These are phyloP conservation scores for Collybia sp. DNA, from an alignment of 768 basidiomycete species.

Conservation along the genomic window DNA sequence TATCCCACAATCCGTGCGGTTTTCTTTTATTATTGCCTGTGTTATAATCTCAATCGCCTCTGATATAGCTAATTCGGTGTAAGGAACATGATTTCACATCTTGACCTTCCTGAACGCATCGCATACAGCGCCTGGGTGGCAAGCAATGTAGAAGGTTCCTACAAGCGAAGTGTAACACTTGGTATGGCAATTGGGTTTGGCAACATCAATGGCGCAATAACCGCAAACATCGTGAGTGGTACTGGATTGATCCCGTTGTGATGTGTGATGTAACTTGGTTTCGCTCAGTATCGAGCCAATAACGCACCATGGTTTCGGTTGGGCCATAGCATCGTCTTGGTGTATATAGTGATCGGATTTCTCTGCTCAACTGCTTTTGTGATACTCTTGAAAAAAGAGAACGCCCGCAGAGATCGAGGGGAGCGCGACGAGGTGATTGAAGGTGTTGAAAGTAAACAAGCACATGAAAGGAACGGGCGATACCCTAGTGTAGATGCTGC, in stretches of 20 bases:
- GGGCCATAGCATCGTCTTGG: slow-evolving; percentile 65
- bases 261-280: background rate
- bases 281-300: slow-evolving; percentile 51
- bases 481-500: slow-evolving; percentile 54
- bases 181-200: slow-evolving; percentile 69
- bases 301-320: slow-evolving; percentile 67
- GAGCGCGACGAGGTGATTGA: slow-evolving; percentile 65
- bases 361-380: slow-evolving; percentile 45
- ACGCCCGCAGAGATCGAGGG: slow-evolving; percentile 57
- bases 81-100: slow-evolving; percentile 13
- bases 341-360: slow-evolving; percentile 66
- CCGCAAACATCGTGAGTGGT: slow-evolving; percentile 55
- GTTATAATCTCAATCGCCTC: background rate
- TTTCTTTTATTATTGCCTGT: background rate
- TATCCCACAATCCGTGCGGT: slow-evolving; percentile 48
- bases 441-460: slow-evolving; percentile 37
- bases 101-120: slow-evolving; percentile 8
- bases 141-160: slow-evolving; percentile 68
- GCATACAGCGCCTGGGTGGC: slow-evolving; percentile 61
- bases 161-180: slow-evolving; percentile 66
- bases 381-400: slow-evolving; percentile 50
- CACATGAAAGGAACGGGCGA: slow-evolving; percentile 46
- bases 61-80: slow-evolving; percentile 46
- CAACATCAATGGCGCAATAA: slow-evolving; percentile 66
- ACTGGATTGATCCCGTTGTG: background rate